Base-by-base conservation (phyloP, 441 rosid species). In the California macrophylla region DNA sequence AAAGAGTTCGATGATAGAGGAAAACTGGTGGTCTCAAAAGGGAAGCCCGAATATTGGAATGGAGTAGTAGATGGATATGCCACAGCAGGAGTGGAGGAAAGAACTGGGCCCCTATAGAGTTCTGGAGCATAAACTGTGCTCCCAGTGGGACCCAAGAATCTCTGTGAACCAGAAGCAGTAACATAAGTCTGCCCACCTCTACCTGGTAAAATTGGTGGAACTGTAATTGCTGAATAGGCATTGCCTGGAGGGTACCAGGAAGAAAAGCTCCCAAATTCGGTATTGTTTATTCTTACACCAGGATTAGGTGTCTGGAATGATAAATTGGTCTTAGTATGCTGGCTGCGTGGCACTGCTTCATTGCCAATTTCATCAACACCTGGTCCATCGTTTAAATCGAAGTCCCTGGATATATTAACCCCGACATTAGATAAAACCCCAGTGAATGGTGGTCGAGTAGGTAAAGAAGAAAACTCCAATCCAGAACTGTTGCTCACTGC, bases 71-170 rank as follows among this genome's bases (percentile, higher is more conserved):
- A 64, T 10, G 73, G 47, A 67, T 71, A 81, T 0, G 83, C 71
- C 25, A 81, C 72, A 1, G 82, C 85, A 16, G 85, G 85, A 47
- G 83, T 76, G 30, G 83, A 79, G 21, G 87, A 71, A 30, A 81
- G 60, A 32, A 81, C 79, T 0, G 82, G 67, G 9, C 72, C 72
- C 38, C 82, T 69, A 63, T 79, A 76, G 6, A 77, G 54, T 47
- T 79, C 83, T 29, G 80, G 64, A 70, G 26, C 56, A 67, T 77
- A 81, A 36, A 75, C 67, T 3, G 68, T 73, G 65, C 74, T 76
- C n/a, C 76, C 72, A 70, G 76, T 24, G 38, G 84, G 74, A 34
- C 78, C 74, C 67, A 74, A 13, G 42, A 83, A 74, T 34, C 87
- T 72, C 29, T 75, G 83, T 12, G 79, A 72, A 26, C 71, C 87